Conservation (phyloP, 2,329 filamentous ascomycete species). For the Paraphoma chrysanthemicola region DNA sequence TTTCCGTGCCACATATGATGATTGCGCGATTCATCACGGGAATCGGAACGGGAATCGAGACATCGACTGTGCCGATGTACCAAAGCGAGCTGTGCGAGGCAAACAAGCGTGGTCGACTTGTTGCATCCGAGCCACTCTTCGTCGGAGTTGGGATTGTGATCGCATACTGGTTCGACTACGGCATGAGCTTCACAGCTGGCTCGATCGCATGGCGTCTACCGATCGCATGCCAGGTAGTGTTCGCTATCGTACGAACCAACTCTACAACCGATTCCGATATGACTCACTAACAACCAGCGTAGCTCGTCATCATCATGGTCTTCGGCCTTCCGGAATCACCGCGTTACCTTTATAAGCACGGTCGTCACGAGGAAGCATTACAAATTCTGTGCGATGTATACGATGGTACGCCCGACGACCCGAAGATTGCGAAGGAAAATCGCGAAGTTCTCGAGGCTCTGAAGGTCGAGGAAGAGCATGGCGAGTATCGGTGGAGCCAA, state of each 20-base stretch:
- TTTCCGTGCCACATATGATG: constrained; percentile 54
- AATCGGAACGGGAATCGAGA: constrained; percentile 62
- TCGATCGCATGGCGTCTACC: constrained; percentile 56
- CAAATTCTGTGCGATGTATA: constrained; percentile 58
- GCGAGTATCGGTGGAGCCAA: constrained; percentile 49
- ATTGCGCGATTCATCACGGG: constrained; percentile 60
- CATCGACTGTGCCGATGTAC: constrained; percentile 60
- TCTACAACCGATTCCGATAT: background rate
- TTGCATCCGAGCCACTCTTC: constrained; percentile 62
- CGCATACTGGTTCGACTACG: constrained; percentile 53
- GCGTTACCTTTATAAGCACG: constrained; percentile 35
- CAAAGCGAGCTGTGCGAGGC: constrained; percentile 61
- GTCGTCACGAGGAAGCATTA: constrained; percentile 56
- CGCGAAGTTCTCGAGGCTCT: constrained; percentile 46
- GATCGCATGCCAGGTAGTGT: constrained; percentile 55
- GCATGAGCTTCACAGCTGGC: constrained; percentile 50
- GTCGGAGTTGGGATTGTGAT: constrained; percentile 59
- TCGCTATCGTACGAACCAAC: constrained; percentile 45
- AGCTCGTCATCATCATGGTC: constrained; percentile 52
- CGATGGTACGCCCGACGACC: constrained; percentile 56
- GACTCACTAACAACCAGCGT: background rate
- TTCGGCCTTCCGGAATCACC: constrained; percentile 39
- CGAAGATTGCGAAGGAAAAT: constrained; percentile 62
- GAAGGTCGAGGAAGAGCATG: constrained; percentile 44
- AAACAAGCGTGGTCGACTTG: constrained; percentile 64